Evolutionary conservation across 2,329 filamentous ascomycete species (phyloP), one percentile per base, ranked within the genome.

Genomic region (Penicillium sp.): DNA sequence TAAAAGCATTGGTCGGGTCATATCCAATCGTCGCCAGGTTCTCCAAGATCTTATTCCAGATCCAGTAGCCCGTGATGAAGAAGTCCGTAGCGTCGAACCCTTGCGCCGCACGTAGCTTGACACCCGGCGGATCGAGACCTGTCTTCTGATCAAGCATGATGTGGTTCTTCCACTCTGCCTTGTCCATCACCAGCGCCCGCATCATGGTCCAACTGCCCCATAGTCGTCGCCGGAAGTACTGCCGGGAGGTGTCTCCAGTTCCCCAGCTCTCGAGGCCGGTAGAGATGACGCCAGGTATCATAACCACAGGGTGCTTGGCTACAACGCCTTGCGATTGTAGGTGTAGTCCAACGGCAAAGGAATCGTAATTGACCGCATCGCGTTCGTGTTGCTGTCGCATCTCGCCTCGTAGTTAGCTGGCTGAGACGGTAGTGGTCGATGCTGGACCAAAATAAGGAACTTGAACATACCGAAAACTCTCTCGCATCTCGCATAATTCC

Each of bases 121-220:
- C 85, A 10, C 87, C 86, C 0, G 91, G 90, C 1, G 94, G 94
- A 69, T 99, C 94, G 18, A 99, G 78, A 0, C 94, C 94, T 0
- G 93, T 97, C 30, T 84, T 74, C 70, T 93, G 92, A 73, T 99
- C 94, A 9, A 99, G 81, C 92, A 97, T 97, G 61, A 99, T 90
- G 70, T 99, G 94, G 64, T 80, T 87, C 78, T 97, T 99, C 94
- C 94, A 99, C 27, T 84, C 81, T 23, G 95, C 87, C 73, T 97
- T 97, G 71, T 97, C 94, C 65, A 96, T 75, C 1, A 99, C 90
- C 59, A 99, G 76, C 0, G 94, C 93, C 43, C 88, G 84, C 91
- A 99, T 97, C 94, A 99, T 99, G 58, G 85, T 96, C 94, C 95
- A 99, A 62, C 91, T 96, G 4, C 94, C 94, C 94, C 94, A 99